A percentile compares a stretch with the other conserved stretches of the same genome.
phyloP scores from a whole-genome alignment of 352 stramenopile genomes.

The Pythium brachiatum region DNA sequence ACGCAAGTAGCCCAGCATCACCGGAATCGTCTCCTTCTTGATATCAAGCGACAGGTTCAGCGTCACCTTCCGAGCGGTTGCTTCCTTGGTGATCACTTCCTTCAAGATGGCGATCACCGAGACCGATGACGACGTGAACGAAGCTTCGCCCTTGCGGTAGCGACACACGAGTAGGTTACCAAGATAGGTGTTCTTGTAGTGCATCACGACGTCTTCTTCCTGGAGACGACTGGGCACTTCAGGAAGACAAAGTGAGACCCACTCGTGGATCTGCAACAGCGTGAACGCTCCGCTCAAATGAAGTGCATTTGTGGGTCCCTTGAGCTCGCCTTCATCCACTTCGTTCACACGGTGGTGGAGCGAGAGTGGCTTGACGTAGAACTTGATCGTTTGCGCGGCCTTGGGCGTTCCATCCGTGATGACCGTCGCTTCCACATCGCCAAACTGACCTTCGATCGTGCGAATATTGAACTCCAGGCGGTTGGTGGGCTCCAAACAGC shows the following conservation, averaged over 20 bases:
- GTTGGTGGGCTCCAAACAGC: conserved; percentile 74
- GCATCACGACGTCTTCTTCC: conserved; percentile 64
- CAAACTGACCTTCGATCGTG: conserved; percentile 85
- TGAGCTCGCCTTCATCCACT: conserved; percentile 48
- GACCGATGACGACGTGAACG: conserved; percentile 72
- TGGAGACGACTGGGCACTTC: conserved; percentile 73
- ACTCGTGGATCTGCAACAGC: conserved; percentile 85
- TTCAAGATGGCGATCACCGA: conserved; percentile 86
- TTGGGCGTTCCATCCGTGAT: conserved; percentile 63
- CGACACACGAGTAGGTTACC: conserved; percentile 69
- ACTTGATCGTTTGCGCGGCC: conserved; percentile 62
- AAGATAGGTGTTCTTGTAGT: conserved; percentile 79
- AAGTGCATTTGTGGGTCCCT: conserved; percentile 56
- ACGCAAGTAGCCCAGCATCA: conserved; percentile 65
- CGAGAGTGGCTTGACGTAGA: conserved; percentile 80
- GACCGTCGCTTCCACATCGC: conserved; percentile 73
- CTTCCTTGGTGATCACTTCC: conserved; percentile 83
- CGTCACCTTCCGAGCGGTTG: conserved; percentile 70
- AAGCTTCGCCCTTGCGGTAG: conserved; percentile 71
- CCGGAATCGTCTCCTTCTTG: conserved; percentile 71
- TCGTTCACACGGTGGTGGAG: conserved; percentile 79
- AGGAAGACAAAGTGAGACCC: conserved; percentile 73
- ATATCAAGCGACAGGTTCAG: conserved; percentile 81
- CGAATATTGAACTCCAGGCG: conserved; percentile 77
- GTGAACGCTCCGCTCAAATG: conserved; percentile 76